phyloP scores from a whole-genome alignment of 2,329 filamentous ascomycete species.

The Claviceps sorghi region DNA sequence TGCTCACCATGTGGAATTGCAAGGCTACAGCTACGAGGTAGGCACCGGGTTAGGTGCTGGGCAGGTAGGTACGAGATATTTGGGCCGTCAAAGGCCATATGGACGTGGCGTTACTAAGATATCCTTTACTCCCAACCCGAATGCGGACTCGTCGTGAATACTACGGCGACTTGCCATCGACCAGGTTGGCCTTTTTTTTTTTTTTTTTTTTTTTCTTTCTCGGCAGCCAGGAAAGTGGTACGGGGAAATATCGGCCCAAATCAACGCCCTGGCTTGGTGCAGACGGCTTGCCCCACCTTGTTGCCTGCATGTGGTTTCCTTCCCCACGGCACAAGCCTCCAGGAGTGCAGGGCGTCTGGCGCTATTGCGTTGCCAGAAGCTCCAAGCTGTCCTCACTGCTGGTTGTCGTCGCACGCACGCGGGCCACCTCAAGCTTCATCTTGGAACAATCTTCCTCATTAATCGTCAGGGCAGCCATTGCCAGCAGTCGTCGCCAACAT shows the following conservation, averaged over 20 bases:
- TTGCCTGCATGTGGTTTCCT: neutral
- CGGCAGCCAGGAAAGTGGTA: neutral
- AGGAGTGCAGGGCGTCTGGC: neutral
- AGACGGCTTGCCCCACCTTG: neutral
- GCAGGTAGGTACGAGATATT: neutral
- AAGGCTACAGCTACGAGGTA: neutral
- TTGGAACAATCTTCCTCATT: slow-evolving; percentile 22
- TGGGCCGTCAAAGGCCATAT: neutral
- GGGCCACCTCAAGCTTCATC: slow-evolving; percentile 5
- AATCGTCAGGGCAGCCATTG: slow-evolving; percentile 16
- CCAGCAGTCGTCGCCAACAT: slow-evolving; percentile 25
- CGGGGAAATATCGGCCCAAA: slow-evolving; percentile 2
- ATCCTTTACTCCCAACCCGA: neutral
- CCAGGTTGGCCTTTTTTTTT: neutral
- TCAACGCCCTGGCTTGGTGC: neutral
- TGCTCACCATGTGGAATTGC: neutral
- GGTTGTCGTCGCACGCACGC: neutral
- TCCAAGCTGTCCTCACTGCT: slow-evolving; percentile 30
- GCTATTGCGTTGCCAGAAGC: slow-evolving; percentile 15
- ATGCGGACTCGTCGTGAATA: neutral
- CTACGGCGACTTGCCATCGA: neutral
- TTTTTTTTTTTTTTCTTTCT: too few species aligned
- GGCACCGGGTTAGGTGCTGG: neutral
- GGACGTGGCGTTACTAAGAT: neutral
- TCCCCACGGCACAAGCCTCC: neutral